Conservation (phyloP, 257 asterid species). For the Ligustrum vulgare region DNA sequence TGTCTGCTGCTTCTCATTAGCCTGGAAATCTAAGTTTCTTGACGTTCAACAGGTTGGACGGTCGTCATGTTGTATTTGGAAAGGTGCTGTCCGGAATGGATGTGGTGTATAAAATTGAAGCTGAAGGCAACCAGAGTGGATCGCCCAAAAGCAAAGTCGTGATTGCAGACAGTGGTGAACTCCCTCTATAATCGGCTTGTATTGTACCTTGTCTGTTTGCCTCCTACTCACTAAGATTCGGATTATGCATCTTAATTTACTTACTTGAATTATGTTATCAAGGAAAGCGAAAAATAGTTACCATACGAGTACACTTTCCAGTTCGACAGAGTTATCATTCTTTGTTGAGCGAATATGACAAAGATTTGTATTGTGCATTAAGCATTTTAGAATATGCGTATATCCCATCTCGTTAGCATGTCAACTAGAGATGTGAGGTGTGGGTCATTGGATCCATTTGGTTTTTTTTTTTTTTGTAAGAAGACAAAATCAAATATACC, state of each 20-base stretch:
- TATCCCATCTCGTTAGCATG: too few species aligned
- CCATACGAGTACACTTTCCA: too few species aligned
- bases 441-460: too few species aligned
- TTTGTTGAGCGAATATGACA: too few species aligned
- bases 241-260: neutral
- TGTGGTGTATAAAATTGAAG: constrained; percentile 90
- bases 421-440: too few species aligned
- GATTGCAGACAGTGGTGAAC: constrained; percentile 86
- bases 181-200: constrained; percentile 44
- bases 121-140: constrained; percentile 85
- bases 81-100: constrained; percentile 97
- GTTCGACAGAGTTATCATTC: too few species aligned
- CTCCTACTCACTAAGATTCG: neutral
- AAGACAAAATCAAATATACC: too few species aligned
- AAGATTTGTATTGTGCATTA: too few species aligned
- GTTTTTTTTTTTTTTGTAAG: too few species aligned
- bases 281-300: neutral
- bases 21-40: neutral
- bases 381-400: too few species aligned
- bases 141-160: constrained; percentile 81
- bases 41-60: constrained; percentile 69
- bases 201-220: neutral
- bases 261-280: too few species aligned
- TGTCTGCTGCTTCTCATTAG: neutral
- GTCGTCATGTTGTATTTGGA: constrained; percentile 89